phyloP scores from a whole-genome alignment of 2,329 filamentous ascomycete genomes.

The Talaromyces sp. region DNA sequence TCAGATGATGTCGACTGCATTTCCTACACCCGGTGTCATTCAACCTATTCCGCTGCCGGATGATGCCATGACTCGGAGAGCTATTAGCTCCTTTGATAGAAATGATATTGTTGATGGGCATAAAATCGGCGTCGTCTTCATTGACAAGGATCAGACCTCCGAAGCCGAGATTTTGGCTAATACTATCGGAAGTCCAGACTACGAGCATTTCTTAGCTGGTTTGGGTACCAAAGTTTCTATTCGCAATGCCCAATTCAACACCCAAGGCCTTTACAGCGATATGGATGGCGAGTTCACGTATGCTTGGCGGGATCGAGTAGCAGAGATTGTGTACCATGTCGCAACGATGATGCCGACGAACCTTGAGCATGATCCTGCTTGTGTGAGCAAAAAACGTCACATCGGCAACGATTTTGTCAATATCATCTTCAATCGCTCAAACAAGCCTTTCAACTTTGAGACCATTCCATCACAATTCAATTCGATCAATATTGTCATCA shows the following conservation, averaged over 20 bases:
- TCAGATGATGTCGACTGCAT: slow-evolving; percentile 39
- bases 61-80: slow-evolving; percentile 64
- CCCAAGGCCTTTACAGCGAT: slow-evolving; percentile 82
- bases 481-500: slow-evolving; percentile 93
- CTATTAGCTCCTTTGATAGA: slow-evolving; percentile 76
- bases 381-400: slow-evolving; percentile 83
- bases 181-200: slow-evolving; percentile 78
- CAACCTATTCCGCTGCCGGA: slow-evolving; percentile 74
- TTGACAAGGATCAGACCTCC: slow-evolving; percentile 76
- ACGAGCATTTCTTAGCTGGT: slow-evolving; percentile 75
- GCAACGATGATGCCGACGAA: slow-evolving; percentile 97
- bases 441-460: slow-evolving; percentile 80
- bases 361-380: slow-evolving; percentile 67
- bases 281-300: slow-evolving; percentile 83
- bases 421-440: slow-evolving; percentile 96
- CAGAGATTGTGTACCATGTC: slow-evolving; percentile 92
- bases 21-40: slow-evolving; percentile 43
- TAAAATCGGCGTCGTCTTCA: slow-evolving; percentile 91
- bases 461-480: slow-evolving; percentile 95
- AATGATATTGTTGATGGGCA: slow-evolving; percentile 89
- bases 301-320: slow-evolving; percentile 91
- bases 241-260: slow-evolving; percentile 81
- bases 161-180: slow-evolving; percentile 86
- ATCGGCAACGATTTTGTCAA: slow-evolving; percentile 98
- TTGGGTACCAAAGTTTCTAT: slow-evolving; percentile 78